Conservation (phyloP, 352 stramenopile genomes). For the Elongisporangium prolatum region DNA sequence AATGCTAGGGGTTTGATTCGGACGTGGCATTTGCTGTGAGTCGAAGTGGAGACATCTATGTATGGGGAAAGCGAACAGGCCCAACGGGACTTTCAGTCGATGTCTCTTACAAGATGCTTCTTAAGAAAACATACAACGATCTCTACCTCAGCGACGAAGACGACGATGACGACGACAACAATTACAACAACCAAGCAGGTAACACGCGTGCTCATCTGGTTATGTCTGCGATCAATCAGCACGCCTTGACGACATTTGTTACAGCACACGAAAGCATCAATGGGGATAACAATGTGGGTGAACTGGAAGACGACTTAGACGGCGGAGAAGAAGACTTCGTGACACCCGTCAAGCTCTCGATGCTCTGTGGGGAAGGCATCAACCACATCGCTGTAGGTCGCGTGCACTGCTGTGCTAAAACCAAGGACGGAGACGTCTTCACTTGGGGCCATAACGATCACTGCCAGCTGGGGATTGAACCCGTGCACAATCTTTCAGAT, state of each 20-base stretch:
- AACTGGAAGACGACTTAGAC: constrained; percentile 30
- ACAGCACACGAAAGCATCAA: constrained; percentile 13
- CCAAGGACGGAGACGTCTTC: constrained; percentile 79
- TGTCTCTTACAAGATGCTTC: constrained; percentile 22
- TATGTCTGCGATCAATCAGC: no score
- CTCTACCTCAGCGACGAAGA: constrained; percentile 55
- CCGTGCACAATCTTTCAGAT: constrained; percentile 50
- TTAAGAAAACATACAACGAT: constrained; percentile 36
- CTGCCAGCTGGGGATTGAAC: constrained; percentile 68
- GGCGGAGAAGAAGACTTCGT: constrained; percentile 65
- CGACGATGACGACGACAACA: constrained; percentile 9
- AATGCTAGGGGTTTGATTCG: constrained; percentile 68
- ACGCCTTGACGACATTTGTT: neutral
- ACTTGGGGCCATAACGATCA: constrained; percentile 85
- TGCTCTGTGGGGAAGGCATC: constrained; percentile 62
- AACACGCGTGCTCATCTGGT: neutral
- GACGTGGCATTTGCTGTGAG: constrained; percentile 71
- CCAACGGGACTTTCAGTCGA: constrained; percentile 44
- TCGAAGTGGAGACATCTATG: constrained; percentile 66
- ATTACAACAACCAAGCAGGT: constrained; percentile 2
- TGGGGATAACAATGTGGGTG: constrained; percentile 10
- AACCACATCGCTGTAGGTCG: constrained; percentile 69
- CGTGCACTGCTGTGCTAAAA: constrained; percentile 68
- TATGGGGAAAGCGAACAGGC: constrained; percentile 67
- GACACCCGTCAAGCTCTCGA: constrained; percentile 56